Percentiles rank a stretch among this genome's conserved stretches.
These are phyloP conservation scores for Candida sp. DNA, from an alignment of 1,139 yeast species.

Conservation along the genomic window DNA sequence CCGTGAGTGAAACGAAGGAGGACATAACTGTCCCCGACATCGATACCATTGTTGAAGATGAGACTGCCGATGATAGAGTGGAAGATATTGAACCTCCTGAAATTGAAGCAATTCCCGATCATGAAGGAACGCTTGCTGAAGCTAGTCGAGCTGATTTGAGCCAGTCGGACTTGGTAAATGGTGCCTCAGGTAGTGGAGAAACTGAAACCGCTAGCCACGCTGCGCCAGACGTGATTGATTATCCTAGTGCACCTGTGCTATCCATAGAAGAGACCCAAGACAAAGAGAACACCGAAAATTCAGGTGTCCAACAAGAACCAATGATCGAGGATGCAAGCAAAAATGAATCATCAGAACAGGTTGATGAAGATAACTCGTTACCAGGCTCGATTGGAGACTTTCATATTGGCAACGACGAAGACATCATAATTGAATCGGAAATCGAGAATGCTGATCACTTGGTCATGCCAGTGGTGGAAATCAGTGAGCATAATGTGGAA, in stretches of 20 bases:
- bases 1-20: slow-evolving; percentile 27
- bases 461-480: not conserved
- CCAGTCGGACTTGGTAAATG: not conserved
- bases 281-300: too few relatives aligned
- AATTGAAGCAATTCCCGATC: not conserved
- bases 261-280: not conserved
- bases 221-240: not conserved
- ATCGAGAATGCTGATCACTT: not conserved
- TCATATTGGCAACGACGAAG: slow-evolving; percentile 11
- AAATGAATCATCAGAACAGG: not conserved
- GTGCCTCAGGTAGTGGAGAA: too few relatives aligned
- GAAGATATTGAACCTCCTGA: not conserved
- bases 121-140: not conserved
- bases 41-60: slow-evolving; percentile 30
- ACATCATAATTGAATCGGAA: slow-evolving; percentile 6
- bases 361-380: not conserved
- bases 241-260: not conserved
- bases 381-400: slow-evolving; percentile 2
- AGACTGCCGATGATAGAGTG: slow-evolving; percentile 32
- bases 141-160: not conserved
- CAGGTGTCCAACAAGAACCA: too few relatives aligned
- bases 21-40: slow-evolving; percentile 3
- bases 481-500: not conserved
- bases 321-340: not conserved
- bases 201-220: not conserved